Evolutionary conservation across 2,329 filamentous ascomycete genomes (phyloP), one percentile per base, ranked within the genome.

Genomic region (Orbilia oligospora): DNA sequence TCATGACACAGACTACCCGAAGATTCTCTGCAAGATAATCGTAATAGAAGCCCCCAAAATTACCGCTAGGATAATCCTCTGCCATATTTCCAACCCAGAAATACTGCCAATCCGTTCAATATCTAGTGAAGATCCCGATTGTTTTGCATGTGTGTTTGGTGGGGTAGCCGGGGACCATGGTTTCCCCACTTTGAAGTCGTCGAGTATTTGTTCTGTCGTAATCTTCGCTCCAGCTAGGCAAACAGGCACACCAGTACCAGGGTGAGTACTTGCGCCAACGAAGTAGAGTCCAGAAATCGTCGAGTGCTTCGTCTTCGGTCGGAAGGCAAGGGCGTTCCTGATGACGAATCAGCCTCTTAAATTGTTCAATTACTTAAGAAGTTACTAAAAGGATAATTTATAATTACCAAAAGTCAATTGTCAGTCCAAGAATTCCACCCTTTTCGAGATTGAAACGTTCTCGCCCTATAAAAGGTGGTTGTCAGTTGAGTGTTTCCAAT

Each of bases 211-310:
- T 22, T 77, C 73, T 41, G 67, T 77, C 22, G 88, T 88, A 69
- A 93, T 87, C 83, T 90, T 91, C 8, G 90, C 89, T 0, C 91
- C 91, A 0, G 91, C 91, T 9, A 93, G 84, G 27, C 91, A 90
- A 71, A 93, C 92, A 2, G 92, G 92, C 20, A 93, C 91, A 0
- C 91, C 91, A 0, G 91, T 93, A 0, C 92, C 92, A 0, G 92
- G 91, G 85, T 94, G 91, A 20, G 91, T 92, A 82, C 89, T 91
- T 0, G 91, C 91, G 38, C 91, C 91, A 0, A 93, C 92, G 82
- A 93, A 93, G 82, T 92, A 93, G 24, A 90, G 83, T 1, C 86
- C 85, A 12, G 85, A 80, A 18, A 90, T 84, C 4, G 85, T 86
- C 3, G 84, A 81, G 36, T 90, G 86, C 80, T 86, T 85, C 0